These are phyloP conservation scores for Malus hybrid DNA, from an alignment of 331 rosid species.

Conservation along the genomic window DNA sequence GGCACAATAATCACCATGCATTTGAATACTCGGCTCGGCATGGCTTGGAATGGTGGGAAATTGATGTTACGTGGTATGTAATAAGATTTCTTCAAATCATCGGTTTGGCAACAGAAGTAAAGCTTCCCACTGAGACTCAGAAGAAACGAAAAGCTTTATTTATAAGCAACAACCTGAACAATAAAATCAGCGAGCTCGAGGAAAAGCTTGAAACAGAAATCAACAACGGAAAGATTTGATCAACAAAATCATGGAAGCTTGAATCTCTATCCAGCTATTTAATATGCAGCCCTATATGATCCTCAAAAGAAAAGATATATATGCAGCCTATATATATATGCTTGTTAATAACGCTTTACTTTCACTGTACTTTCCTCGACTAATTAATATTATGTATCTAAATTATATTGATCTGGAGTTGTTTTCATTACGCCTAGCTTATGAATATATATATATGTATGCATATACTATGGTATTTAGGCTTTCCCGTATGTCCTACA, in stretches of 20 bases:
- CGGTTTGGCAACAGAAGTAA: slow-evolving; percentile 71
- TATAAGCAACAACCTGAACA: background rate
- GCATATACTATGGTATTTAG: no score
- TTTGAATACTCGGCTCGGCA: slow-evolving; percentile 81
- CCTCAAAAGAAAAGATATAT: no score
- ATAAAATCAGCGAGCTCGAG: background rate
- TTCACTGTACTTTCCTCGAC: no score
- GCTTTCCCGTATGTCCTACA: no score
- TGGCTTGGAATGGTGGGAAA: slow-evolving; percentile 86
- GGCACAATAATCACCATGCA: slow-evolving; percentile 96
- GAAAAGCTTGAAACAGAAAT: background rate
- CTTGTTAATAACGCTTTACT: no score
- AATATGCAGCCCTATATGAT: background rate
- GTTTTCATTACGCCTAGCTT: no score
- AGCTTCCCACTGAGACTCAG: slow-evolving; percentile 48
- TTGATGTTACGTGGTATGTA: slow-evolving; percentile 73
- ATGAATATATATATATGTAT: no score
- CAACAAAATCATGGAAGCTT: no score
- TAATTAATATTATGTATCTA: no score
- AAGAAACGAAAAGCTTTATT: slow-evolving; percentile 42
- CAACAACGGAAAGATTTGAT: background rate
- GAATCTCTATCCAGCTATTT: no score
- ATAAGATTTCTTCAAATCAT: slow-evolving; percentile 47
- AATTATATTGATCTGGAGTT: no score
- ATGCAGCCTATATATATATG: no score